Base-by-base conservation (phyloP, 371 early-diverging fungal species). In the Lichtheimia corymbifera region DNA sequence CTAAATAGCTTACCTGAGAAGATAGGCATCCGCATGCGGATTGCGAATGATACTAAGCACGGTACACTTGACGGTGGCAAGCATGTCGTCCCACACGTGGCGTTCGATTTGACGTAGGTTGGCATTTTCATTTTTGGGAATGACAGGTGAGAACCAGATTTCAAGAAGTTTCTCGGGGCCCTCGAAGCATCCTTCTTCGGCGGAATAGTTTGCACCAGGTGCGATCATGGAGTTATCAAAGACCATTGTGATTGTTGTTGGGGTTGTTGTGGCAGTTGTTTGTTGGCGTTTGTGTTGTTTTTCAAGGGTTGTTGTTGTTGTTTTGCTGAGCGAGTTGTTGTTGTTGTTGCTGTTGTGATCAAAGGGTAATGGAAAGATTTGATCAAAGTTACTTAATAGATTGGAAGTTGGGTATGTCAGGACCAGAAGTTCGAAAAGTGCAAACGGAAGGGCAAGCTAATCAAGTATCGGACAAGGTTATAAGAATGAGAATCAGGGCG, bases 121-220 rank as follows among this genome's bases (percentile, higher is more conserved):
- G 28, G 59, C 52, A 25, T 58, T 63, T 18, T 45, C 47, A 14
- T 49, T 30, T 15, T 41, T 28, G 13, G 28, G 24, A 44, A 76
- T 67, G 14, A 82, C 72, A 35, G 66, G 66, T n/a, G 66, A 66
- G 58, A 66, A 66, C 66, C 66, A 96, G 59, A 97, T 88, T 72
- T 97, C 97, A 53, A 97, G 74, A 20, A 97, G 84, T 77, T 96
- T 97, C 68, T 96, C 97, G 59, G 97, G 95, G 25, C 97, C 97
- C 72, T 97, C 92, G 64, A 92, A 92, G 56, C 75, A 77, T 45
- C 85, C 85, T 53, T 70, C 59, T 58, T 74, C 65, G 58, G 73
- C 73, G 14, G 78, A 78, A 49, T 78, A 78, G 63, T 78, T 74
- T 47, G 70, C 59, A 27, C 74, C 72, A 20, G 35, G 53, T 22